A percentile compares a stretch with the other conserved stretches of the same genome.
These are phyloP conservation scores for Aspergillus spinulosporus DNA, from an alignment of 2,329 filamentous ascomycete genomes.

Conservation along the genomic window DNA sequence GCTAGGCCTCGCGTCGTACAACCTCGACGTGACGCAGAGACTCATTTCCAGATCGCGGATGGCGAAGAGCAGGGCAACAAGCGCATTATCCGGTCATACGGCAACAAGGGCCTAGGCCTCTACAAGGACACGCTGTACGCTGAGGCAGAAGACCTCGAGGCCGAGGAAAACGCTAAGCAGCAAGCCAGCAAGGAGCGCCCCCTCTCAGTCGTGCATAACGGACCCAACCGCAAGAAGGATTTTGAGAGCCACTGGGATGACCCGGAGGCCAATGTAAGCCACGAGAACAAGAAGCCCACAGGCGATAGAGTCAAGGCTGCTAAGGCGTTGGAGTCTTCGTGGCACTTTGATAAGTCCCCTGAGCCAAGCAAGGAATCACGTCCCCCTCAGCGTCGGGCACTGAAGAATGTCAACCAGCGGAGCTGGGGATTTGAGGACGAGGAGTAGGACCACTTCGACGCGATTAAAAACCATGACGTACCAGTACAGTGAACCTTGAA, in stretches of 20 bases:
- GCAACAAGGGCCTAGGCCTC: slow-evolving; percentile 68
- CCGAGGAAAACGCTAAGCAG: slow-evolving; percentile 1
- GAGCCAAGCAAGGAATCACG: slow-evolving; percentile 31
- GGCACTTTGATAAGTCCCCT: slow-evolving; percentile 45
- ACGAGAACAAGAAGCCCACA: slow-evolving; percentile 47
- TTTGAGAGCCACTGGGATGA: slow-evolving; percentile 74
- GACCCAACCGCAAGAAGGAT: slow-evolving; percentile 70
- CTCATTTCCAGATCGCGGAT: slow-evolving; percentile 83
- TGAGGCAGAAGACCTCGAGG: slow-evolving; percentile 51
- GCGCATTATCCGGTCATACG: slow-evolving; percentile 49
- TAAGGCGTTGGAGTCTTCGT: slow-evolving; percentile 68
- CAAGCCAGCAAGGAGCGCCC: slow-evolving; percentile 40
- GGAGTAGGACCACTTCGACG: background rate
- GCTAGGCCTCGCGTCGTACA: slow-evolving; percentile 62
- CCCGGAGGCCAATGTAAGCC: slow-evolving; percentile 37
- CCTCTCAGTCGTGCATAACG: slow-evolving; percentile 69
- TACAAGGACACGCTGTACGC: slow-evolving; percentile 76
- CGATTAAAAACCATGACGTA: background rate
- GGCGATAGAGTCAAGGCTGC: slow-evolving; percentile 68
- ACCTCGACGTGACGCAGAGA: slow-evolving; percentile 75
- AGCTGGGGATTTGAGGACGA: slow-evolving; percentile 47
- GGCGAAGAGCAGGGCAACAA: slow-evolving; percentile 55
- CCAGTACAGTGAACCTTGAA: background rate
- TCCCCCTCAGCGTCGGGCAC: slow-evolving; percentile 27
- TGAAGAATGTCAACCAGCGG: slow-evolving; percentile 34